These are phyloP conservation scores for Amanita brunnescens DNA, from an alignment of 768 basidiomycete genomes.

Conservation along the genomic window DNA sequence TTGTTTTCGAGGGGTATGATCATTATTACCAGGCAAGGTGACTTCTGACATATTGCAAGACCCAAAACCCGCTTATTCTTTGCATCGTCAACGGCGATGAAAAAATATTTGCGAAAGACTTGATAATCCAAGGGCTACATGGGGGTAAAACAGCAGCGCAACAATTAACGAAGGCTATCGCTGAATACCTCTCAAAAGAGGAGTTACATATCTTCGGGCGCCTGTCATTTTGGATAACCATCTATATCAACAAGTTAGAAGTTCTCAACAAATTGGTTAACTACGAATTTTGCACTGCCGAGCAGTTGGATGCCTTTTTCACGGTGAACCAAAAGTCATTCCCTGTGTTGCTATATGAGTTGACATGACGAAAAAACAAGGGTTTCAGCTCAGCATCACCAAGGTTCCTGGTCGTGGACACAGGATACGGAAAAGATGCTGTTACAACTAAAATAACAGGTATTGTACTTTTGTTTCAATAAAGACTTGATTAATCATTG, in stretches of 20 bases:
- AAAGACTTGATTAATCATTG: not conserved
- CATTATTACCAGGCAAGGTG: not conserved
- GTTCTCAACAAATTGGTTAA: slow-evolving; percentile 41
- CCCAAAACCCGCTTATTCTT: slow-evolving; percentile 59
- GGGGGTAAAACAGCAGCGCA: slow-evolving; percentile 62
- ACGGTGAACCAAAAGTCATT: slow-evolving; percentile 22
- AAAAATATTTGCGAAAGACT: slow-evolving; percentile 51
- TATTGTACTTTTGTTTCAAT: slow-evolving; percentile 15
- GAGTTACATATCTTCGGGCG: slow-evolving; percentile 52
- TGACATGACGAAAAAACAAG: slow-evolving; percentile 17
- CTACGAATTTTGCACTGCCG: slow-evolving; percentile 48
- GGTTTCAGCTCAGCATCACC: slow-evolving; percentile 72
- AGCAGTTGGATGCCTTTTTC: slow-evolving; percentile 65
- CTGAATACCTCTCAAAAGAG: slow-evolving; percentile 56
- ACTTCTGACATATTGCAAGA: slow-evolving; percentile 25
- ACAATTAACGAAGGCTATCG: slow-evolving; percentile 58
- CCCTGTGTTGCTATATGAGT: not conserved
- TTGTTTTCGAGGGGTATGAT: slow-evolving; percentile 33
- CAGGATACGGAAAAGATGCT: slow-evolving; percentile 53
- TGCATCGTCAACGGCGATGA: slow-evolving; percentile 71
- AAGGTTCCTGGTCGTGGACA: slow-evolving; percentile 62
- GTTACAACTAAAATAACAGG: slow-evolving; percentile 67
- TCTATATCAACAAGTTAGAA: slow-evolving; percentile 60
- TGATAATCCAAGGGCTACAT: slow-evolving; percentile 52
- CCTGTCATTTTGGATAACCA: slow-evolving; percentile 66